phyloP scores from a whole-genome alignment of 1,284 basidiomycete genomes.

The Irpex sp. region DNA sequence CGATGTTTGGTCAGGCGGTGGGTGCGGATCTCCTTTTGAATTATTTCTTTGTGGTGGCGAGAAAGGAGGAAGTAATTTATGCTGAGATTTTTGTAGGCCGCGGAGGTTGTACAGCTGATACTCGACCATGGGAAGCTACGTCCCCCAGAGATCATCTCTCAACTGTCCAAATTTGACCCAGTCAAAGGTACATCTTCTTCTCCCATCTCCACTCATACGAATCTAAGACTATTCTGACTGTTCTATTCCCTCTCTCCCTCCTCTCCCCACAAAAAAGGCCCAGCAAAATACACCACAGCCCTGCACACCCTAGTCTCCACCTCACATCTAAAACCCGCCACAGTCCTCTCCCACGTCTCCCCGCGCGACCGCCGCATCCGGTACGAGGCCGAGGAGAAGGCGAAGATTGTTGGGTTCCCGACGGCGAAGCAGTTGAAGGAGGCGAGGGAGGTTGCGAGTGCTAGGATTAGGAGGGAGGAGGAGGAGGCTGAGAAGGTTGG shows the following conservation, averaged over 20 bases:
- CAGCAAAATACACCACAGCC: constrained; percentile 31
- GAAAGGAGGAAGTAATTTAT: too few species aligned
- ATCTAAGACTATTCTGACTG: constrained; percentile 46
- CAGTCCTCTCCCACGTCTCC: constrained; percentile 64
- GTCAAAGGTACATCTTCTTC: constrained; percentile 46
- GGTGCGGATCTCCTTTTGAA: neutral
- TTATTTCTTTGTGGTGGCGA: too few species aligned
- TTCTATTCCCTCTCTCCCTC: neutral
- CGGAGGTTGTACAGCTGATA: constrained; percentile 69
- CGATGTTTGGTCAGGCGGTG: constrained; percentile 67
- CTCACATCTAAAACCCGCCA: constrained; percentile 69
- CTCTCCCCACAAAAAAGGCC: too few species aligned
- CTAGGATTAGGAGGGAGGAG: constrained; percentile 61
- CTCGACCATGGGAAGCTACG: constrained; percentile 85
- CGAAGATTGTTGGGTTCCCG: constrained; percentile 65
- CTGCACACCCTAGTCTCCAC: constrained; percentile 61
- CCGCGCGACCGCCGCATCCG: constrained; percentile 70
- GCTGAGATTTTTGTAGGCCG: constrained; percentile 42
- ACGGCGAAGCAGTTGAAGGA: constrained; percentile 70
- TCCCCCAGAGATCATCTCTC: constrained; percentile 62
- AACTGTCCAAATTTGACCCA: constrained; percentile 45
- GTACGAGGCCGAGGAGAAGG: constrained; percentile 70
- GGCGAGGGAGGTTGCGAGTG: constrained; percentile 57
- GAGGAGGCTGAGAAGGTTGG: constrained; percentile 67
- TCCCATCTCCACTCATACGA: neutral